Base-by-base conservation (phyloP, 139 green algal species). In the Chlorella sorokiniana region DNA sequence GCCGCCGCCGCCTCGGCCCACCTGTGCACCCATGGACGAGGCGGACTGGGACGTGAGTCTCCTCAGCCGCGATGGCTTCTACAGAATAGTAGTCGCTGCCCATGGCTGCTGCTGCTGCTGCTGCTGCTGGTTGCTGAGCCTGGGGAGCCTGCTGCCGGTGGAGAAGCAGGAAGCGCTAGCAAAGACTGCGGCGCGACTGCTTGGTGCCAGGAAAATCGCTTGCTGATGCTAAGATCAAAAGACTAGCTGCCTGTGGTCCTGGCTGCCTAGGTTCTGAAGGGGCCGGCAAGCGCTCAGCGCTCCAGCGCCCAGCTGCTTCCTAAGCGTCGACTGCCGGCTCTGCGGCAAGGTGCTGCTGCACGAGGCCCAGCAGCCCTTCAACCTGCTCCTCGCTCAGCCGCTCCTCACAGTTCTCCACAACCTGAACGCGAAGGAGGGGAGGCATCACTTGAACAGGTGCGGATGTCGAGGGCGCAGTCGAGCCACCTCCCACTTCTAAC, bases 361-460 rank as follows among this genome's bases (percentile, higher is more conserved):
- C 79, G 11, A 88, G 59, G 6, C 40, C 38, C 40, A 94, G 52
- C 25, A 94, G 78, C 16, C 74, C 62, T 6, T 90, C 83, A 45
- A 91, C 40, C 10, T 87, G 69, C 29, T 86, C 81, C 44, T 93
- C 85, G n/a, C 35, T 52, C 11, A 94, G 82, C 37, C 90, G 80
- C 11, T 71, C 76, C 69, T 93, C 89, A 51, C 83, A 90, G 31
- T 88, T 44, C 37, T 85, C 70, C 16, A 88, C 42, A 62, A 78
- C 85, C 79, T 84, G 68, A n/a, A 52, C 11, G 29, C n/a, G 52
- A 44, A 23, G 44, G 8, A 27, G 25, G n/a, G 68, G 25, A n/a
- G 56, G 56, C 29, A n/a, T 10, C 29, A 65, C 18, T n/a, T n/a
- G n/a, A n/a, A n/a, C n/a, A n/a, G n/a, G n/a, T n/a, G n/a, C n/a